Percentiles rank a stretch among this genome's conserved stretches.
Conservation (phyloP, 2,329 filamentous ascomycete species). For the Penicillium sp. region DNA sequence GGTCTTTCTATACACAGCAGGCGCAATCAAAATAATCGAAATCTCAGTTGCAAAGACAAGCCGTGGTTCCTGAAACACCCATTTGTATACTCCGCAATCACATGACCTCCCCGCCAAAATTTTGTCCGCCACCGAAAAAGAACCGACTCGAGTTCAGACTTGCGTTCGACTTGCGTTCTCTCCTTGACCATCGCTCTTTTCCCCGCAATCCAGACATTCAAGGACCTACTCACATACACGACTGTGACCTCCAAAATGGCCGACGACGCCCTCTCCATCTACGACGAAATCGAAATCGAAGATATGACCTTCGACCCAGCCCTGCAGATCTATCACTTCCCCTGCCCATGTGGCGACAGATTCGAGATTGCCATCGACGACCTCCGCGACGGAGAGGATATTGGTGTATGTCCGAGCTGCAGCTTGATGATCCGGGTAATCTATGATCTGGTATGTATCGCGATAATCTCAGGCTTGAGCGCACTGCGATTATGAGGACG, state of each 20-base stretch:
- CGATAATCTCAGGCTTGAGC: neutral
- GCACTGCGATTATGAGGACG: slow-evolving; percentile 2
- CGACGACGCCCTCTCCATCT: slow-evolving; percentile 69
- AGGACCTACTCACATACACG: neutral
- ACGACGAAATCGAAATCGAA: slow-evolving; percentile 98
- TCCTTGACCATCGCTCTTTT: neutral
- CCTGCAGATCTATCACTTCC: slow-evolving; percentile 89
- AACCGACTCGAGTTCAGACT: neutral
- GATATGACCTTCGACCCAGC: slow-evolving; percentile 89
- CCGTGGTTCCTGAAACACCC: too few relatives aligned
- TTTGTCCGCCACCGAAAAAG: slow-evolving; percentile 14
- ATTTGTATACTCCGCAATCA: slow-evolving; percentile 24
- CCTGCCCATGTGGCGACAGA: slow-evolving; percentile 93
- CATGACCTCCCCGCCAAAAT: slow-evolving; percentile 23
- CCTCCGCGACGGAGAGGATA: slow-evolving; percentile 82
- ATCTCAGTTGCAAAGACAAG: too few relatives aligned
- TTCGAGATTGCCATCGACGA: slow-evolving; percentile 89
- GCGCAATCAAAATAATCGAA: too few relatives aligned
- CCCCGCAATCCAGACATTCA: neutral
- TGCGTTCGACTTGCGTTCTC: neutral
- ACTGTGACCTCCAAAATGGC: slow-evolving; percentile 53
- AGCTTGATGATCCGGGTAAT: slow-evolving; percentile 96
- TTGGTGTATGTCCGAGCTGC: slow-evolving; percentile 96
- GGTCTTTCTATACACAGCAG: too few relatives aligned
- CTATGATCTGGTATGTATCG: slow-evolving; percentile 68